Evolutionary conservation across 768 basidiomycete genomes (phyloP).

Genomic region (Saitozyma podzolica): DNA sequence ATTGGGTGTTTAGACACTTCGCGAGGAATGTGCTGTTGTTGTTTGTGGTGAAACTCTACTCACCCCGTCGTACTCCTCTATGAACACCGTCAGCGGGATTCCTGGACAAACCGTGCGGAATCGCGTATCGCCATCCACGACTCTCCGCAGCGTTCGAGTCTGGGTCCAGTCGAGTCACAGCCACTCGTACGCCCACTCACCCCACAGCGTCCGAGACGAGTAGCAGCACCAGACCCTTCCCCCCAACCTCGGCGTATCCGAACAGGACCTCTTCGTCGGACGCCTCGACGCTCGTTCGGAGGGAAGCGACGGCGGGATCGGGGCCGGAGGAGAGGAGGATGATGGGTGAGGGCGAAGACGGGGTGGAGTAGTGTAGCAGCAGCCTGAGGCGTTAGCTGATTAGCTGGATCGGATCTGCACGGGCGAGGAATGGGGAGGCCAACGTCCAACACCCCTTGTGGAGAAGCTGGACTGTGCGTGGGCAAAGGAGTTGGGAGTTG

Average conservation of each 20-base stretch:
- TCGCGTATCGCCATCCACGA: no score
- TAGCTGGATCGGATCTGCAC: not conserved
- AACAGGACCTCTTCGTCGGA: constrained; percentile 29
- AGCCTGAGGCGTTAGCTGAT: constrained; percentile 17
- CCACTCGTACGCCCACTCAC: constrained; percentile 20
- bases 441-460: no score
- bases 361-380: constrained; percentile 23
- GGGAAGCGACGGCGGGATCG: constrained; percentile 22
- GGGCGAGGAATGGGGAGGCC: no score
- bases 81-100: not conserved
- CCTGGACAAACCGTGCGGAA: not conserved
- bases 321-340: constrained; percentile 18
- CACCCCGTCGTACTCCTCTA: constrained; percentile 41
- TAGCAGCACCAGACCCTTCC: constrained; percentile 36
- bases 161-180: not conserved
- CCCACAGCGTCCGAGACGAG: constrained; percentile 35
- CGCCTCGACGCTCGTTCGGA: constrained; percentile 17
- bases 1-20: not conserved
- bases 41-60: constrained; percentile 2
- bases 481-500: no score
- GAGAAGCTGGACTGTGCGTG: no score
- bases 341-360: constrained; percentile 10
- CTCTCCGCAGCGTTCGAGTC: no score
- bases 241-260: constrained; percentile 37
- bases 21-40: not conserved